Conservation (phyloP, 192 early-diverging fungal genomes). For the Entophlyctis luteolus region DNA sequence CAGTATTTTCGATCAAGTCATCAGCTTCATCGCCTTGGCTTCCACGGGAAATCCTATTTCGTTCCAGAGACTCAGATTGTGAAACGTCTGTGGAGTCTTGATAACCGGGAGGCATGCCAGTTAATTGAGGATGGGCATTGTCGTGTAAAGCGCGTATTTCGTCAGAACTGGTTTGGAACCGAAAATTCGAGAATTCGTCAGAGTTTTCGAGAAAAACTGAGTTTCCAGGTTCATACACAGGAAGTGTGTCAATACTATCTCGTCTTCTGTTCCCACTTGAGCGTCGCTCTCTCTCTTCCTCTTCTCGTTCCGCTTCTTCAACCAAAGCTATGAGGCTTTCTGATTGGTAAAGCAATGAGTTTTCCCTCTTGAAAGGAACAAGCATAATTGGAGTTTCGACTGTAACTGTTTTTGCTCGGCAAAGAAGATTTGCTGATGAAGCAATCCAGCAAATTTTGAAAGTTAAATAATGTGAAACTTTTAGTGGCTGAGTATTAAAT, state of each 20-base stretch:
- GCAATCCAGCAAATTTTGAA: not conserved
- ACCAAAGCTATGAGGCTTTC: constrained; percentile 12
- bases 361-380: not conserved
- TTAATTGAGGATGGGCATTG: no score
- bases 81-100: no score
- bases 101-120: no score
- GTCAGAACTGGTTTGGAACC: no score
- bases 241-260: constrained; percentile 22
- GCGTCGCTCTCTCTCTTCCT: constrained; percentile 8
- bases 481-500: constrained; percentile 11
- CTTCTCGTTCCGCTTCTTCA: constrained; percentile 26
- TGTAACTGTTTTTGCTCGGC: not conserved
- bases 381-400: constrained; percentile 15
- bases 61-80: no score
- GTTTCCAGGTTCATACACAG: constrained; percentile 9
- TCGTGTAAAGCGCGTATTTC: no score
- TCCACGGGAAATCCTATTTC: not conserved
- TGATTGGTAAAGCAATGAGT: constrained; percentile 3
- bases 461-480: constrained; percentile 8
- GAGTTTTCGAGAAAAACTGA: no score
- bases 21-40: no score
- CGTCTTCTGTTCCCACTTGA: not conserved
- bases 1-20: no score
- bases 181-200: no score
- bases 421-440: not conserved